Evolutionary conservation across 352 stramenopile genomes (phyloP).

Genomic region (Peronospora tabacina): DNA sequence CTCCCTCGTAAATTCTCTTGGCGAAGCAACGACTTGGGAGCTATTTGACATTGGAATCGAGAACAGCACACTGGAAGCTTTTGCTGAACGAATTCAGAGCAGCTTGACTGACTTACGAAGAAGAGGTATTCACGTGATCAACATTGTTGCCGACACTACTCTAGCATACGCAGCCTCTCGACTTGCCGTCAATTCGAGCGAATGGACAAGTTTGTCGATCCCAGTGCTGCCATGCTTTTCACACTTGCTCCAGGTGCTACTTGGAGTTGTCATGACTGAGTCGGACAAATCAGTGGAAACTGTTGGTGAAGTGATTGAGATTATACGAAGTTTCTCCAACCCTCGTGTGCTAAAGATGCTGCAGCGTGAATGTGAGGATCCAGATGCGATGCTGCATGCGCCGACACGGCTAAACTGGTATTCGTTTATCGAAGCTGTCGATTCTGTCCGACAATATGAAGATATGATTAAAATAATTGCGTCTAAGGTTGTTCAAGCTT

Average conservation of each 20-base stretch:
- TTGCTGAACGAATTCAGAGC: conserved; percentile 48
- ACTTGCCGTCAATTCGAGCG: conserved; percentile 33
- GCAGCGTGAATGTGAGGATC: conserved; percentile 54
- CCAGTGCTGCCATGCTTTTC: conserved; percentile 56
- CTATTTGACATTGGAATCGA: conserved; percentile 50
- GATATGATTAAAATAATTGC: conserved; percentile 82
- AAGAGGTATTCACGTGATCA: conserved; percentile 54
- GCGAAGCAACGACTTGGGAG: conserved; percentile 50
- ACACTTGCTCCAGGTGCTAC: conserved; percentile 40
- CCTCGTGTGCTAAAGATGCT: conserved; percentile 45
- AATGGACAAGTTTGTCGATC: conserved; percentile 37
- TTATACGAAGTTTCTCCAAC: conserved; percentile 61
- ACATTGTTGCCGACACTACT: conserved; percentile 53
- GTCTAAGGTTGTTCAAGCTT: conserved; percentile 39
- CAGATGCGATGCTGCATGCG: conserved; percentile 44
- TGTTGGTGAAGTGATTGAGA: conserved; percentile 60
- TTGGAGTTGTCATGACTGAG: conserved; percentile 55
- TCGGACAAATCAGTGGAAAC: conserved; percentile 40
- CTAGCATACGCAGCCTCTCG: conserved; percentile 36
- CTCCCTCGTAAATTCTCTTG: conserved; percentile 60
- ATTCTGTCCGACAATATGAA: conserved; percentile 73
- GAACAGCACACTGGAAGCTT: conserved; percentile 28
- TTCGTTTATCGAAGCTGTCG: conserved; percentile 73
- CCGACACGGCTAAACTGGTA: conserved; percentile 49
- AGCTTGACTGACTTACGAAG: conserved; percentile 36